These are phyloP conservation scores for Colletotrichum spaethianum DNA, from an alignment of 2,329 filamentous ascomycete genomes.

Conservation along the genomic window DNA sequence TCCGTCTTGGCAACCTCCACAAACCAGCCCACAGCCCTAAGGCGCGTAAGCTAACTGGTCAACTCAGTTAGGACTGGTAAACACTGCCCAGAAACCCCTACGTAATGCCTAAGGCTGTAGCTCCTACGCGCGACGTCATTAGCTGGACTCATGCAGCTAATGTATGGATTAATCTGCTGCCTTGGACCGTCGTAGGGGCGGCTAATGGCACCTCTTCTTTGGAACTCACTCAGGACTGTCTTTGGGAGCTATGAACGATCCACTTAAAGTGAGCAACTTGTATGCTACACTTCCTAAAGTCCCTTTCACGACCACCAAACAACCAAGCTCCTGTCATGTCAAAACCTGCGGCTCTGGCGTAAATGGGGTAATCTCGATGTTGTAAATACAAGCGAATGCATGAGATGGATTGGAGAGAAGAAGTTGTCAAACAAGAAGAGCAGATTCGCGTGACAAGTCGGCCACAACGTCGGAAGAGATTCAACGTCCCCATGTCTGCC, in stretches of 20 bases:
- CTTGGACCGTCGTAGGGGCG: too few species aligned
- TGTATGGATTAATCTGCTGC: neutral
- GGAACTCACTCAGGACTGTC: too few species aligned
- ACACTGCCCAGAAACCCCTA: neutral
- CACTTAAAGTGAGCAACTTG: neutral
- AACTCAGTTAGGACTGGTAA: neutral
- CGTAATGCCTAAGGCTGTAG: conserved; percentile 2
- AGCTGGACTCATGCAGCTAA: neutral
- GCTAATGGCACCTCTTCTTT: too few species aligned
- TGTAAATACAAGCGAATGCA: neutral
- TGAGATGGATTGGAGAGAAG: neutral
- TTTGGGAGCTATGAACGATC: neutral
- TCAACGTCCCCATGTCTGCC: neutral
- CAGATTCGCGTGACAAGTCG: neutral
- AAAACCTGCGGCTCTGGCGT: accelerated
- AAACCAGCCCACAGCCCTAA: neutral
- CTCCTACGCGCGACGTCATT: neutral
- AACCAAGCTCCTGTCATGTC: neutral
- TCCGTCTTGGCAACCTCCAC: neutral
- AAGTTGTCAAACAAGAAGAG: neutral
- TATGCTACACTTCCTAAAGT: too few species aligned
- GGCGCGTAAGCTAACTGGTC: neutral
- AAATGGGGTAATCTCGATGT: too few species aligned
- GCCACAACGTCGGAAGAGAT: neutral
- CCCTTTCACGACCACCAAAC: neutral